A percentile compares a stretch with the other conserved stretches of the same genome.
phyloP scores from a whole-genome alignment of 768 basidiomycete genomes.

The Tulasnella sp. region DNA sequence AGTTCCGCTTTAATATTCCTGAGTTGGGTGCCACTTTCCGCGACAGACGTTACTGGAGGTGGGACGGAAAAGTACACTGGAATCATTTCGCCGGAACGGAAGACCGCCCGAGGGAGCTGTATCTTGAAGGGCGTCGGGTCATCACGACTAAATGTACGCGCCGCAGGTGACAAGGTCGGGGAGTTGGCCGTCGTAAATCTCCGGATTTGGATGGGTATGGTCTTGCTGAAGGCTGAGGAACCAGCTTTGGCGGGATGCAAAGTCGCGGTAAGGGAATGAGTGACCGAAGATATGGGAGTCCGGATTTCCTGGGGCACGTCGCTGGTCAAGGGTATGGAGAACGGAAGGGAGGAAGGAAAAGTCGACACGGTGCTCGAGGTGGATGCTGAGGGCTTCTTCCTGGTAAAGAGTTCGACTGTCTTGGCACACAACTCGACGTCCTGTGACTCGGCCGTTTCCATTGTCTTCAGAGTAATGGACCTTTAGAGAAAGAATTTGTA shows the following conservation, averaged over 20 bases:
- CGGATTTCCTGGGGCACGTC: slow-evolving; percentile 85
- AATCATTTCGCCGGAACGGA: slow-evolving; percentile 71
- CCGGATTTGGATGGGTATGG: slow-evolving; percentile 68
- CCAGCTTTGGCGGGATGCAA: slow-evolving; percentile 53
- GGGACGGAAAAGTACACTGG: slow-evolving; percentile 82
- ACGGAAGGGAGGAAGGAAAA: slow-evolving; percentile 65
- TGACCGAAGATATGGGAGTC: slow-evolving; percentile 72
- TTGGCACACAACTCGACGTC: slow-evolving; percentile 67
- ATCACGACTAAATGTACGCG: slow-evolving; percentile 60
- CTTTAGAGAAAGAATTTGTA: slow-evolving; percentile 19
- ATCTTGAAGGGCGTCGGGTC: slow-evolving; percentile 70
- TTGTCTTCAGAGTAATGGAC: slow-evolving; percentile 36
- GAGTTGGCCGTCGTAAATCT: slow-evolving; percentile 68
- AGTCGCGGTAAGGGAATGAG: slow-evolving; percentile 69
- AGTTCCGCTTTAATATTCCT: slow-evolving; percentile 82
- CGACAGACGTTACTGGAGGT: slow-evolving; percentile 66
- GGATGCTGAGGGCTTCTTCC: slow-evolving; percentile 50
- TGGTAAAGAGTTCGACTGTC: slow-evolving; percentile 67
- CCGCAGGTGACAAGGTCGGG: slow-evolving; percentile 58
- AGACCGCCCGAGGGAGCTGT: slow-evolving; percentile 72
- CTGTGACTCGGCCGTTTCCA: slow-evolving; percentile 66
- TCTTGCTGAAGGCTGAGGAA: slow-evolving; percentile 53
- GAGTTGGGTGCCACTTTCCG: slow-evolving; percentile 73
- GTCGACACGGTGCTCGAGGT: slow-evolving; percentile 36
- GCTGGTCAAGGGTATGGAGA: slow-evolving; percentile 74